Evolutionary conservation across 768 basidiomycete species (phyloP).

Genomic region (Pisolithus sp.): DNA sequence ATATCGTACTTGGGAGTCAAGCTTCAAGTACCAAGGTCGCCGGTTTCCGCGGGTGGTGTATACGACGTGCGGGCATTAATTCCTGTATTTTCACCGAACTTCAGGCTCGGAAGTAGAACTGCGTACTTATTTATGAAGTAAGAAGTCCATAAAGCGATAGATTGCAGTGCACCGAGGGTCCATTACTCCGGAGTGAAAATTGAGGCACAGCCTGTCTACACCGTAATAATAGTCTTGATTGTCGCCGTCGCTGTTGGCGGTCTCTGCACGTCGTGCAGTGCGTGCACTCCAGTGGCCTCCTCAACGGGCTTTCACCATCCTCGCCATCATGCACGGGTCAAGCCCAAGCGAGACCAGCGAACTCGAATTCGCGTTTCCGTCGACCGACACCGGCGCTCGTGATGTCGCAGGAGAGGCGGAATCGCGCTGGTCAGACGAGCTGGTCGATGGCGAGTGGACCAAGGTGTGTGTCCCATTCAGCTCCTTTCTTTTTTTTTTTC

Average conservation of each 20-base stretch:
- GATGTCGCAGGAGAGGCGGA: neutral
- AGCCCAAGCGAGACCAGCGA: conserved; percentile 3
- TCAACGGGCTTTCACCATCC: neutral
- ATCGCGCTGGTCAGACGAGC: conserved; percentile 1
- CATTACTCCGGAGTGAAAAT: too few relatives aligned
- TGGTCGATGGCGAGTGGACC: conserved; percentile 16
- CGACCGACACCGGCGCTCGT: neutral
- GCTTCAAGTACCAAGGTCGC: too few relatives aligned
- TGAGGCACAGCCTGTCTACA: too few relatives aligned
- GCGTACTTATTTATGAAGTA: too few relatives aligned
- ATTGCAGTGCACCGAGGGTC: too few relatives aligned
- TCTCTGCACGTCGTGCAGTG: neutral
- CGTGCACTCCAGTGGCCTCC: neutral
- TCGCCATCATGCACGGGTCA: neutral
- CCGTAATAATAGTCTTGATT: neutral
- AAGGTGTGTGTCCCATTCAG: conserved; percentile 14
- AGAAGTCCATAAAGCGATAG: too few relatives aligned
- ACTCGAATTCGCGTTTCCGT: conserved; percentile 4
- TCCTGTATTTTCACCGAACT: too few relatives aligned
- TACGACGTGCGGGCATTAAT: too few relatives aligned
- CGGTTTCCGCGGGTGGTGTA: too few relatives aligned
- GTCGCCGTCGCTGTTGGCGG: neutral
- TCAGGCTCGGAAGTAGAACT: too few relatives aligned
- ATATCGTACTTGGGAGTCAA: too few relatives aligned
- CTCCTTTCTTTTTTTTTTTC: neutral